Conservation (phyloP, 192 early-diverging fungal genomes). For the Coemansia sp. region DNA sequence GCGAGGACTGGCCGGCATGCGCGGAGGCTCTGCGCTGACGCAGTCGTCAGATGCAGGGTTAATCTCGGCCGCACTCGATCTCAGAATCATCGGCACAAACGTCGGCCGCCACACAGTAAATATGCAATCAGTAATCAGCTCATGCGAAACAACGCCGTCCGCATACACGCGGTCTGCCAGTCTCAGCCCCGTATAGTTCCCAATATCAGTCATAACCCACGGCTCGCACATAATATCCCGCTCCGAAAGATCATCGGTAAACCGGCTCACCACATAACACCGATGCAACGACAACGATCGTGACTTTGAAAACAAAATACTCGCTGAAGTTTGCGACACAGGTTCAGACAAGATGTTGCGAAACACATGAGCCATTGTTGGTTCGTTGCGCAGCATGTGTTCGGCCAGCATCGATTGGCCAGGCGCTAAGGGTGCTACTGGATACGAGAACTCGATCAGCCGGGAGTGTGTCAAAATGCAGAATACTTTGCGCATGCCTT, state of each 20-base stretch:
- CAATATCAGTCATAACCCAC: constrained; percentile 54
- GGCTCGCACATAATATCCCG: constrained; percentile 53
- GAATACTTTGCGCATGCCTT: constrained; percentile 50
- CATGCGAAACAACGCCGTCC: constrained; percentile 46
- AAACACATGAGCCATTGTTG: constrained; percentile 29
- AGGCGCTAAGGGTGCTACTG: constrained; percentile 12
- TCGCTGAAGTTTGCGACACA: neutral
- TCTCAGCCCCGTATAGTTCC: constrained; percentile 49
- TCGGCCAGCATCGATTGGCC: constrained; percentile 21
- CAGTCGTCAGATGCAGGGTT: constrained; percentile 1
- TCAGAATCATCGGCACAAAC: constrained; percentile 35
- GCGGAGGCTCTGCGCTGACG: neutral
- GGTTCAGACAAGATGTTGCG: neutral
- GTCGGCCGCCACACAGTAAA: constrained; percentile 54
- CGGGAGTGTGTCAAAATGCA: constrained; percentile 48
- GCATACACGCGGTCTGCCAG: constrained; percentile 50
- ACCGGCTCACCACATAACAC: constrained; percentile 52
- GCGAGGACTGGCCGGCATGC: constrained; percentile 9
- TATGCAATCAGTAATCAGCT: constrained; percentile 48
- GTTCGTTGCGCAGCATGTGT: constrained; percentile 14
- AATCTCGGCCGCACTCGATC: constrained; percentile 10
- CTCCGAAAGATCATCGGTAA: constrained; percentile 36
- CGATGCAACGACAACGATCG: constrained; percentile 38
- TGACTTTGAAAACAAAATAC: constrained; percentile 23
- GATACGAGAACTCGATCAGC: constrained; percentile 47